Conservation (phyloP, 768 basidiomycete genomes). For the button mushroom (Agaricus bisporus) region DNA sequence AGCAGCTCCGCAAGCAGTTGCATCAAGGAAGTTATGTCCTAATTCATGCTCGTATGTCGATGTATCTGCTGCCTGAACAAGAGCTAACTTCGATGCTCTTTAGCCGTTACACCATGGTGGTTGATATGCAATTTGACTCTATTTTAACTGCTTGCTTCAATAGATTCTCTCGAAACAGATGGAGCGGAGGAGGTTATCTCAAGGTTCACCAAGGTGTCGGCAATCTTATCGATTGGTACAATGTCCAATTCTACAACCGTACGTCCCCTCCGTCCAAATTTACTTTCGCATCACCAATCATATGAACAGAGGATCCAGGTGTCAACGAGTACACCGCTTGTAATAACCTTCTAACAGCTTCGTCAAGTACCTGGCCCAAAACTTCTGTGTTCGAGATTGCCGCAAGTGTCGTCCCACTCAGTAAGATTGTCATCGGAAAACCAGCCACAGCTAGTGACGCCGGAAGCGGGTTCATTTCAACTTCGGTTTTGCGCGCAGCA, state of each 20-base stretch:
- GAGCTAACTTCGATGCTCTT: background rate
- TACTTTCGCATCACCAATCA: background rate
- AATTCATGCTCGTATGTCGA: conserved; percentile 46
- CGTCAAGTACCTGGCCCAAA: conserved; percentile 56
- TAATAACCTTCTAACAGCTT: conserved; percentile 47
- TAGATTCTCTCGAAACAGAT: conserved; percentile 37
- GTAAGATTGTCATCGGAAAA: conserved; percentile 76
- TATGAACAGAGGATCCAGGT: conserved; percentile 48
- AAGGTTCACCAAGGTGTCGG: conserved; percentile 49
- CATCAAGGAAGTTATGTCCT: conserved; percentile 45
- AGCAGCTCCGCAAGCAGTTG: conserved; percentile 40
- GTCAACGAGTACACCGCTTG: conserved; percentile 60
- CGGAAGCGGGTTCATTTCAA: conserved; percentile 55
- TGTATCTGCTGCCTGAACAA: background rate
- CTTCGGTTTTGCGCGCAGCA: conserved; percentile 53
- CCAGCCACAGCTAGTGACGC: conserved; percentile 50
- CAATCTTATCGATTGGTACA: conserved; percentile 59
- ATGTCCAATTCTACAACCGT: conserved; percentile 45
- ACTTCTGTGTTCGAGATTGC: conserved; percentile 57
- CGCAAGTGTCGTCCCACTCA: conserved; percentile 45
- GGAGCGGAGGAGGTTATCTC: conserved; percentile 48
- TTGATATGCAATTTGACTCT: conserved; percentile 23
- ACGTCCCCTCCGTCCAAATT: conserved; percentile 13
- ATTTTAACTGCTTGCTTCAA: too few relatives aligned
- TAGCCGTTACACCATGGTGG: conserved; percentile 47